phyloP scores from a whole-genome alignment of 2,329 filamentous ascomycete species.

The Fusarium equiseti region DNA sequence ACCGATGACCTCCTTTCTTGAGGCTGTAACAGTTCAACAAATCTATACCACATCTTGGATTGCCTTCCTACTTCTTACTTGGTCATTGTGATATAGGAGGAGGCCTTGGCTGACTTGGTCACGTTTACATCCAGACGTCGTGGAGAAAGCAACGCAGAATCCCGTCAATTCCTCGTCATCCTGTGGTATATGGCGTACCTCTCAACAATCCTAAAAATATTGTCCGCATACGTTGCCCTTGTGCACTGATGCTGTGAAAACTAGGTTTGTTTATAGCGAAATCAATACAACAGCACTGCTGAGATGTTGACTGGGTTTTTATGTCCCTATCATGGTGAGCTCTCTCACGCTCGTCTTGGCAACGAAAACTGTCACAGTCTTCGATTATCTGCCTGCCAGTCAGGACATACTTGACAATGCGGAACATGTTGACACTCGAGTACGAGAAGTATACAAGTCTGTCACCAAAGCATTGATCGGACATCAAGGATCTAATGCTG shows the following conservation, averaged over 20 bases:
- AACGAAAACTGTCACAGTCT: not conserved
- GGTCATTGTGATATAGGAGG: not conserved
- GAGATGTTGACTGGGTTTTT: not conserved
- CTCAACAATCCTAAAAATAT: not conserved
- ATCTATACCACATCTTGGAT: not conserved
- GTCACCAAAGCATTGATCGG: not conserved
- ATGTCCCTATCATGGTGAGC: not conserved
- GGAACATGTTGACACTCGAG: not conserved
- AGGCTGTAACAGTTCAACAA: not conserved
- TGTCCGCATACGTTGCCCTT: not conserved
- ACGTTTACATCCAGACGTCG: conserved; percentile 1
- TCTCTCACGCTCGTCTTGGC: not conserved
- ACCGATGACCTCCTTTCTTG: not conserved
- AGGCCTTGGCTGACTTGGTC: not conserved
- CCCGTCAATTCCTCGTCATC: conserved; percentile 33
- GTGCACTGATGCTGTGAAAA: not conserved
- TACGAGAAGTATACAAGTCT: not conserved
- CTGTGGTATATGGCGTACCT: not conserved
- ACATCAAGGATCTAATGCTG: not conserved
- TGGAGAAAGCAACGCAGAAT: conserved; percentile 7
- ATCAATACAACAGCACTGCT: not conserved
- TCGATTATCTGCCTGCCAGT: not conserved
- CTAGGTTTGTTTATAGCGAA: not conserved
- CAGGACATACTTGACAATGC: not conserved
- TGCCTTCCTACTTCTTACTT: not conserved